Evolutionary conservation across 1,139 yeast genomes (phyloP).

Genomic region (Pneumocystis sp.): DNA sequence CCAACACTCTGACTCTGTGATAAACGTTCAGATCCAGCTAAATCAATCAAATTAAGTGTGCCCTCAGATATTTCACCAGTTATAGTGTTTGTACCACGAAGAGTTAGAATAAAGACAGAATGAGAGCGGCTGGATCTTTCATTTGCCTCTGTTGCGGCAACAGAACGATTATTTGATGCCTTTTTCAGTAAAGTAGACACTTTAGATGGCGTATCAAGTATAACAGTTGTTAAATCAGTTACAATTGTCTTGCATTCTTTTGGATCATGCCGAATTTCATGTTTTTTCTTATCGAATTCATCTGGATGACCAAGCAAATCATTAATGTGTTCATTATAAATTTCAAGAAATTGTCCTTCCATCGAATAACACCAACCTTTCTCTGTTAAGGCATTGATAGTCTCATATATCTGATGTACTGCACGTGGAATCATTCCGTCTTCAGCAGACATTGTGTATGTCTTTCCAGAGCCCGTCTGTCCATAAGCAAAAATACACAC

Average conservation of each 20-base stretch:
- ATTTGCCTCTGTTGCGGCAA: conserved; percentile 72
- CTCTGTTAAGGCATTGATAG: conserved; percentile 35
- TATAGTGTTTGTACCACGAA: conserved; percentile 39
- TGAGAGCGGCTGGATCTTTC: conserved; percentile 63
- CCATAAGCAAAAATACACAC: conserved; percentile 96
- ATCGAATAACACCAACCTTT: conserved; percentile 55
- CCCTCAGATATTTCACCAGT: conserved; percentile 45
- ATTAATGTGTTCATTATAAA: conserved; percentile 66
- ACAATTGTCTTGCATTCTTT: conserved; percentile 38
- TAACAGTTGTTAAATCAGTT: conserved; percentile 42
- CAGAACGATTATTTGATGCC: conserved; percentile 52
- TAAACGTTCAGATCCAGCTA: conserved; percentile 86
- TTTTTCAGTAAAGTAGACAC: conserved; percentile 38
- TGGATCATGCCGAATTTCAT: conserved; percentile 65
- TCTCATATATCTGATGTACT: conserved; percentile 52
- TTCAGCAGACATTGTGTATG: conserved; percentile 67
- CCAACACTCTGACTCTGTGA: conserved; percentile 47
- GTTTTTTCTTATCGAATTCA: conserved; percentile 26
- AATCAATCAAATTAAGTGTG: conserved; percentile 56
- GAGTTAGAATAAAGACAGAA: conserved; percentile 54
- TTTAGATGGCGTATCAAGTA: conserved; percentile 34
- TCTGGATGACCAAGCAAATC: conserved; percentile 44
- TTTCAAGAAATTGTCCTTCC: conserved; percentile 71
- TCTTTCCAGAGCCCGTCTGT: conserved; percentile 95
- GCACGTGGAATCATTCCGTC: conserved; percentile 81